Conservation (phyloP, 1,284 basidiomycete species). For the Ustilago curta region DNA sequence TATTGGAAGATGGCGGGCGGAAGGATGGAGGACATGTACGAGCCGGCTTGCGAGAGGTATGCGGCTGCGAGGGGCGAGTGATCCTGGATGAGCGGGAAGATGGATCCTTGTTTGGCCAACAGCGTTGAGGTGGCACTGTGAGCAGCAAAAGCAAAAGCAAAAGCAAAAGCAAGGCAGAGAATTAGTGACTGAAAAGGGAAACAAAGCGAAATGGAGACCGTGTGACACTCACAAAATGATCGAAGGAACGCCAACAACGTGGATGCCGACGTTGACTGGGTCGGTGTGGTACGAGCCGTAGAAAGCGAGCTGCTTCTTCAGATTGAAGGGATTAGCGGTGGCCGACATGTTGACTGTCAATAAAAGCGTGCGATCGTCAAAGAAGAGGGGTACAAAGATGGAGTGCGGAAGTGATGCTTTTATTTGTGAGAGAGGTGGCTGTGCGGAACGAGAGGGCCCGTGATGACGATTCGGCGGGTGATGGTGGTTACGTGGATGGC, state of each 20-base stretch:
- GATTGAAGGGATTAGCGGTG: constrained; percentile 54
- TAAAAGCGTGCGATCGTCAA: neutral
- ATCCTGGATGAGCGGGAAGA: constrained; percentile 41
- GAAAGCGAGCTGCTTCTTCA: constrained; percentile 60
- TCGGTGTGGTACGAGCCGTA: constrained; percentile 65
- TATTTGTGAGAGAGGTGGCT: neutral
- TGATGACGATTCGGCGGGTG: too few relatives aligned
- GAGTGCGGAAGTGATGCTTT: neutral
- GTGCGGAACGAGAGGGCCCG: neutral
- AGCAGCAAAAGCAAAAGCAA: too few relatives aligned
- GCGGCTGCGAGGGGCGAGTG: constrained; percentile 34
- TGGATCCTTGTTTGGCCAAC: constrained; percentile 40
- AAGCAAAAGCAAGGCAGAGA: neutral
- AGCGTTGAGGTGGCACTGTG: constrained; percentile 29
- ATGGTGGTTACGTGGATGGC: too few relatives aligned
- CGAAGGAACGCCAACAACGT: constrained; percentile 60
- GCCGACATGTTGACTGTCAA: constrained; percentile 37
- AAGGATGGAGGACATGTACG: constrained; percentile 20
- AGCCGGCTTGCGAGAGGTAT: constrained; percentile 41
- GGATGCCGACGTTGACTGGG: constrained; percentile 60
- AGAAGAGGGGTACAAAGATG: constrained; percentile 4
- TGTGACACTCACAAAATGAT: constrained; percentile 51
- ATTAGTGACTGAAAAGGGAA: neutral
- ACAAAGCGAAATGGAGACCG: neutral
- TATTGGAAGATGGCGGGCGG: constrained; percentile 33